Conservation (phyloP, 2,329 filamentous ascomycete genomes). For the Beauveria asiatica region DNA sequence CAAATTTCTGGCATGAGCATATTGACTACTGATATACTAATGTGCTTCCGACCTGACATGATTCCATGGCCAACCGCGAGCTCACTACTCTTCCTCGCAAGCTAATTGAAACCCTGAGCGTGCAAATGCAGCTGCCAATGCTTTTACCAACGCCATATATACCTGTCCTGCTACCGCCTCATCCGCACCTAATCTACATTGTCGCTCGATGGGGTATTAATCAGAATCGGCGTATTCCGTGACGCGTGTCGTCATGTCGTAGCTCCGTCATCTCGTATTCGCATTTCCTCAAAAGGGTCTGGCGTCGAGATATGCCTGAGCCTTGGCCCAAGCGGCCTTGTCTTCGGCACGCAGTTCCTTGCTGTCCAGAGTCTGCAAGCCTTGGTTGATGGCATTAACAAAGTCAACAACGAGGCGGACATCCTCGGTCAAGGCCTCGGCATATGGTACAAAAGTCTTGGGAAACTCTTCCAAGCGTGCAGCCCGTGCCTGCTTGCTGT, state of each 20-base stretch:
- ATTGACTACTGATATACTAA: background rate
- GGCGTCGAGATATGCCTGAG: conserved; percentile 42
- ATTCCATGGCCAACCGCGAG: background rate
- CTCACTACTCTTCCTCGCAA: background rate
- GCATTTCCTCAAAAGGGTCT: conserved; percentile 27
- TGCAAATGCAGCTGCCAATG: conserved; percentile 3
- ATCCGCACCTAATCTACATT: background rate
- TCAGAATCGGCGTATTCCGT: background rate
- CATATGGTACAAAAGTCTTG: conserved; percentile 47
- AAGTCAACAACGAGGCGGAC: conserved; percentile 49
- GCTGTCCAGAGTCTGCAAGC: conserved; percentile 44
- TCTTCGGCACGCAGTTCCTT: conserved; percentile 39
- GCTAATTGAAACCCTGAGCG: background rate
- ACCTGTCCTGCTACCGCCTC: background rate
- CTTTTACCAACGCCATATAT: conserved; percentile 8
- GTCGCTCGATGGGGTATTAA: conserved; percentile 6
- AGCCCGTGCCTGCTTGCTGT: conserved; percentile 40
- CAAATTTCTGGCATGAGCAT: conserved; percentile 2
- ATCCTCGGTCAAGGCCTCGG: conserved; percentile 51
- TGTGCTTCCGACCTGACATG: background rate
- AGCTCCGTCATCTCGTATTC: background rate
- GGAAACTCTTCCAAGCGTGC: conserved; percentile 43
- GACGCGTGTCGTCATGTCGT: conserved; percentile 3
- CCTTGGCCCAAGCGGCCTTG: conserved; percentile 46
- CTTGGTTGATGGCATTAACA: conserved; percentile 48